Base-by-base conservation (phyloP, 495 filamentous ascomycete genomes). In the Hyphodiscus hymeniophilus region DNA sequence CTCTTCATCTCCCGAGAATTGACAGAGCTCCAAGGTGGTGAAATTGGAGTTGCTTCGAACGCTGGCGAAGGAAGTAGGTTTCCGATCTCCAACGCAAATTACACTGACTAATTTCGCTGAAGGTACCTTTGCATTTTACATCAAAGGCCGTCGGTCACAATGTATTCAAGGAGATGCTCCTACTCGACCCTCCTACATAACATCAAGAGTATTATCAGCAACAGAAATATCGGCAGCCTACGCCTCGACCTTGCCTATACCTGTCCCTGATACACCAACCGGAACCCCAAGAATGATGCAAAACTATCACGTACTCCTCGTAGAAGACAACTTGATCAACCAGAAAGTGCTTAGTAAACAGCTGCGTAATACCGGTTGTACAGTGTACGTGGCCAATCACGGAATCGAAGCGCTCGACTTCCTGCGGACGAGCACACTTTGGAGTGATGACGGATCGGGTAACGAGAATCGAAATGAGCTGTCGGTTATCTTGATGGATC, bases 401-500 rank as follows among this genome's bases (percentile, higher is more conserved):
- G 87, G 87, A 20, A 66, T 74, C 33, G 86, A 90, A 56, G 84
- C 81, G n/a, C 66, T 91, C 6, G 78, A 85, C 5, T 55, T 64
- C 15, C 62, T 81, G n/a, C 59, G 51, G 31, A 47, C 65, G 50
- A 61, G 38, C 10, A 49, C 12, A 13, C 22, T 54, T 20, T 57
- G 55, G 50, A 36, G 21, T 12, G 33, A 41, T 16, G 32, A 47
- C 7, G 32, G 28, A 3, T 11, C 11, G 4, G 5, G 4, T 28
- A 48, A 63, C 55, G 56, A 55, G 24, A 52, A 62, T 0, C 57
- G 54, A 5, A 42, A 52, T 16, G 65, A 75, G 49, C 67, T 87
- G 2, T 77, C 77, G 41, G 75, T 88, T 41, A 80, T 90, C 17
- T 59, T 90, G 13, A 89, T 90, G 87, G 87, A 92, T 53, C 72